Evolutionary conservation across 2,329 filamentous ascomycete genomes (phyloP).

Genomic region (Xylaria sp.): DNA sequence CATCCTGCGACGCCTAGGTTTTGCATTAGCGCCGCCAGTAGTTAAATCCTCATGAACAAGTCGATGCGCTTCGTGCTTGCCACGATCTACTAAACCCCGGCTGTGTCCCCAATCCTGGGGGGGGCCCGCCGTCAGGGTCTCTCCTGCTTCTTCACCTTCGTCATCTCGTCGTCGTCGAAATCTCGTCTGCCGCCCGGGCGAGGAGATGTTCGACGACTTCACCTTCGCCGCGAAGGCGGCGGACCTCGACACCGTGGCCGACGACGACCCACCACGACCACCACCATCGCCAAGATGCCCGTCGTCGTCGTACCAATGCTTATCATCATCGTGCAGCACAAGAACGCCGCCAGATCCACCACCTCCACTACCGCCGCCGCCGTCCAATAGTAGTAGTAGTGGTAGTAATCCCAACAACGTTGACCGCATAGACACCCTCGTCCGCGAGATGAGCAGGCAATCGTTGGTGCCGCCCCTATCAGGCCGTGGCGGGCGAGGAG

Average conservation of each 20-base stretch:
- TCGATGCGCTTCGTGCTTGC: not conserved
- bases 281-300: conserved; percentile 17
- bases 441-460: conserved; percentile 26
- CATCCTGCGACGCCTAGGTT: not conserved
- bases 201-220: conserved; percentile 33
- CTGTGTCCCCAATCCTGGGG: not conserved
- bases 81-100: not conserved
- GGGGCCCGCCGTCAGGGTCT: not conserved
- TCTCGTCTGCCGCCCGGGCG: conserved; percentile 1
- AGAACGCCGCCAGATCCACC: conserved; percentile 1
- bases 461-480: conserved; percentile 20
- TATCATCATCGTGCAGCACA: conserved; percentile 8
- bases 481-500: not conserved
- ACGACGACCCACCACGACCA: conserved; percentile 24
- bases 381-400: no score
- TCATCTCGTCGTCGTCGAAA: not conserved
- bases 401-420: not conserved
- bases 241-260: conserved; percentile 25
- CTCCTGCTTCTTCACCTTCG: conserved; percentile 1
- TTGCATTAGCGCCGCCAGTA: not conserved
- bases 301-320: conserved; percentile 9
- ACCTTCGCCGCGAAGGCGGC: conserved; percentile 29
- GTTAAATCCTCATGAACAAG: not conserved
- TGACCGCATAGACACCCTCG: conserved; percentile 22
- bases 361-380: not conserved